Evolutionary conservation across 2,329 filamentous ascomycete species (phyloP), one percentile per base, ranked within the genome.

Genomic region (Dactylonectria macrodidyma): DNA sequence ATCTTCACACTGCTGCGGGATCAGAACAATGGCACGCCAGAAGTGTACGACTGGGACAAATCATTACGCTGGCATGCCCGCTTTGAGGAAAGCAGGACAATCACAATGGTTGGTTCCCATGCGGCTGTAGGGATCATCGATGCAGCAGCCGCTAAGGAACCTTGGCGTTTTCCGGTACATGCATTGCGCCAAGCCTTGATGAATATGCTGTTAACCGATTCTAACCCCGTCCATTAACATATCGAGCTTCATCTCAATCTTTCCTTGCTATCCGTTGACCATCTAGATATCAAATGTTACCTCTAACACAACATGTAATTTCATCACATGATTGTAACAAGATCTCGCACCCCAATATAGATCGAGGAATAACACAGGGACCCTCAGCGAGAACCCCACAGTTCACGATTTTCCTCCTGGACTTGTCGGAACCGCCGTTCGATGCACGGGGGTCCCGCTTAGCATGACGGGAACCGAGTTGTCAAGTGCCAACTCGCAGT

Each of bases 151-250:
- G 50, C 34, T 30, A 52, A 52, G 12, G 58, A 58, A n/a, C 26
- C 63, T 46, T 66, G 41, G 63, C 58, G 50, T 36, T 22, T 41
- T n/a, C 11, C 30, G 26, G 36, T 55, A 61, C 47, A 62, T 66
- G 58, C 58, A 38, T 55, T 33, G 26, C 36, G 19, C n/a, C n/a
- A 54, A 22, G n/a, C 1, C 14, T 36, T n/a, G 14, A 14, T 24
- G 33, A 10, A 59, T 66, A 66, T 66, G 52, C 46, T 46, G n/a
- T 56, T 66, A 66, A 66, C 22, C 51, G 59, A 34, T 33, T 8
- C n/a, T 14, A 3, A 8, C 12, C 14, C 30, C 7, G 16, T 36
- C 50, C 16, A 16, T 5, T 22, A 16, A 14, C 33, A 34, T 10
- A 2, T 33, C 9, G n/a, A 7, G 1, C 6, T 30, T 14, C 47